Evolutionary conservation across 345 rosid species (phyloP).

Genomic region (Hibiscus mutabilis): DNA sequence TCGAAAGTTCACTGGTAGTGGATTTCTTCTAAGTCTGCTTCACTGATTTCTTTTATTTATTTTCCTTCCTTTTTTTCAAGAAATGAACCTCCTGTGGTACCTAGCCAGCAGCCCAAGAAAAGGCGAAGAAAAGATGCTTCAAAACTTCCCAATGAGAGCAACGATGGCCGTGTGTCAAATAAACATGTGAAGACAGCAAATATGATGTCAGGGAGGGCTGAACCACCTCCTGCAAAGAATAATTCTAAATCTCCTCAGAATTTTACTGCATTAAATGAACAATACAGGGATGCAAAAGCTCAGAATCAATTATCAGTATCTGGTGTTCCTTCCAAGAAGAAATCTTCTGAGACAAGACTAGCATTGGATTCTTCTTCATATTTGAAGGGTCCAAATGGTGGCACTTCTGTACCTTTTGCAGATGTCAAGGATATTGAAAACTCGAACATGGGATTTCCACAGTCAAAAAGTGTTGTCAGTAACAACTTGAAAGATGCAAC

Average conservation of each 20-base stretch:
- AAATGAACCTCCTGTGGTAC: constrained; percentile 46
- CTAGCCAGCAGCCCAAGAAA: constrained; percentile 68
- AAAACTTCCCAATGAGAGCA: constrained; percentile 46
- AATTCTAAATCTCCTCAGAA: constrained; percentile 27
- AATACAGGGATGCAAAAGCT: constrained; percentile 28
- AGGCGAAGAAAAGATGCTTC: constrained; percentile 65
- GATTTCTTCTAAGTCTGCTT: background rate
- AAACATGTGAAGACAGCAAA: constrained; percentile 56
- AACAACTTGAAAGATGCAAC: constrained; percentile 48
- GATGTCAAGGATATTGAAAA: constrained; percentile 47
- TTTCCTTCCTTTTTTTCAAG: constrained; percentile 20
- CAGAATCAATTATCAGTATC: constrained; percentile 38
- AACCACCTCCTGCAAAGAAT: constrained; percentile 25
- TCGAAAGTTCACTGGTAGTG: background rate
- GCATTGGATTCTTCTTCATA: constrained; percentile 33
- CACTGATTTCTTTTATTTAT: background rate
- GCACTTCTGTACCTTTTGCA: constrained; percentile 29
- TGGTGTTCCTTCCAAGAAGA: constrained; percentile 47
- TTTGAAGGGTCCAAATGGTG: constrained; percentile 38
- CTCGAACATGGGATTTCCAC: constrained; percentile 36
- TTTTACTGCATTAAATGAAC: constrained; percentile 27
- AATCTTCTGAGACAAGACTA: constrained; percentile 41
- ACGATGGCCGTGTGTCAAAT: constrained; percentile 32
- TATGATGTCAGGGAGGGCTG: constrained; percentile 33
- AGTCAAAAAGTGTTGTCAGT: constrained; percentile 30